Evolutionary conservation across 2,329 filamentous ascomycete genomes (phyloP), one percentile per base, ranked within the genome.

Genomic region (Rutstroemia sydowiana): DNA sequence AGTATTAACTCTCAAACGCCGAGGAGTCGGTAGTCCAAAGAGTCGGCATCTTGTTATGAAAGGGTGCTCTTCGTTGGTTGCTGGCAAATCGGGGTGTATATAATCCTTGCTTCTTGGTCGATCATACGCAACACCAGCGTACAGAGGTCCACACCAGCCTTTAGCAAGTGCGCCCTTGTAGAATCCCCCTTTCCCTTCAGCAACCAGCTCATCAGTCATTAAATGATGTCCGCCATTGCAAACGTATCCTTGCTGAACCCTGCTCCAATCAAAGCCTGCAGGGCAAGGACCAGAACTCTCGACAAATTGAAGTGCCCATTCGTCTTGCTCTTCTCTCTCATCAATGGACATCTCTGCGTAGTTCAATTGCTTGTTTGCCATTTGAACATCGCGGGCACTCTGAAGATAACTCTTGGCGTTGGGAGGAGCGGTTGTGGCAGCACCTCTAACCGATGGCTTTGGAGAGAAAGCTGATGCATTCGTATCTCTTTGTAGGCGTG

Each of bases 151-250:
- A 39, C 48, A 50, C 48, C 48, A 50, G 6, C 48, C 48, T 9
- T 10, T 16, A 1, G 32, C 20, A 1, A 50, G 48, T 21, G 39
- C 45, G 16, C 48, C 48, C 1, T 9, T 8, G 16, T 45, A 59
- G 10, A 56, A 40, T 0, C 59, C 58, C 3, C 59, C 57, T 32
- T 55, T 57, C 2, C 58, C 58, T 47, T 61, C 56, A 5, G 55
- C 55, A 2, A 63, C 9, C 2, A 61, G 40, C 3, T 51, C 50
- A 32, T 63, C 58, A 2, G 55, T 55, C 6, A 58, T 54, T 7
- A 52, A 48, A 28, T 61, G 59, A 20, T 50, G 23, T 0, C 51
- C 48, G 1, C 55, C 58, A 10, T 46, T 37, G 34, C 61, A 63
- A 13, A 50, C 45, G 43, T 63, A 63, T 14, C 59, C 61, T 9